Percentiles rank a stretch among this genome's conserved stretches.
phyloP scores from a whole-genome alignment of 2,329 filamentous ascomycete genomes.

The Blumeriella jaapii region DNA sequence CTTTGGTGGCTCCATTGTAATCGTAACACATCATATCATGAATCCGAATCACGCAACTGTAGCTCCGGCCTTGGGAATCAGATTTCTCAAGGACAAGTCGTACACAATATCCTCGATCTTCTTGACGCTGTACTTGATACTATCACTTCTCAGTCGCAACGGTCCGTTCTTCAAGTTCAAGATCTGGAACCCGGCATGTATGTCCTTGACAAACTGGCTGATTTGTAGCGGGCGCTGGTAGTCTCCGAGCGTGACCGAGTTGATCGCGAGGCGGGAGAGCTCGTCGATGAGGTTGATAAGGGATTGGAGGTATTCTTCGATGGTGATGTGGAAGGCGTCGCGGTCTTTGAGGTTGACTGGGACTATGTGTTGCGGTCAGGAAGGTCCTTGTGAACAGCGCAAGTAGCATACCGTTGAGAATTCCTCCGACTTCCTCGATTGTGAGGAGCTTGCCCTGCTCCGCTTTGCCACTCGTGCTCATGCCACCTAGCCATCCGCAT shows the following conservation, averaged over 20 bases:
- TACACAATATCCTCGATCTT: slow-evolving; percentile 98
- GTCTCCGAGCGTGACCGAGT: slow-evolving; percentile 86
- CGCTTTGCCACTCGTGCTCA: slow-evolving; percentile 40
- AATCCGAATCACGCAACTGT: slow-evolving; percentile 6
- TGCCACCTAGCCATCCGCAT: slow-evolving; percentile 69
- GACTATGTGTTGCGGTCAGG: slow-evolving; percentile 38
- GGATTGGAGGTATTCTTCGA: slow-evolving; percentile 91
- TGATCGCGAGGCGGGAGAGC: slow-evolving; percentile 80
- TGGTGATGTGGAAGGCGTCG: slow-evolving; percentile 88
- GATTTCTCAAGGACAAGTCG: slow-evolving; percentile 75
- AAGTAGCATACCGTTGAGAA: slow-evolving; percentile 46
- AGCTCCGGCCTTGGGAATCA: slow-evolving; percentile 42
- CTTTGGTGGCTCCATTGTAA: too few relatives aligned
- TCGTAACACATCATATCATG: background rate
- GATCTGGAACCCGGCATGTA: slow-evolving; percentile 93
- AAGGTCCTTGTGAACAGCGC: background rate
- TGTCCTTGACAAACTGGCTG: slow-evolving; percentile 83
- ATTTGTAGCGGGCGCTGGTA: slow-evolving; percentile 78
- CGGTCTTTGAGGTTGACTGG: slow-evolving; percentile 83
- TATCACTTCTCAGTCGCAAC: slow-evolving; percentile 76
- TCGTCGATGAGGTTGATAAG: slow-evolving; percentile 84
- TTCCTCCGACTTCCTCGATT: slow-evolving; percentile 73
- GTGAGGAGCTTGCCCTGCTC: slow-evolving; percentile 62
- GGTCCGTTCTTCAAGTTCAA: slow-evolving; percentile 96
- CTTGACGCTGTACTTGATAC: slow-evolving; percentile 95